A percentile compares a stretch with the other conserved stretches of the same genome.
phyloP scores from a whole-genome alignment of 2,329 filamentous ascomycete species.

The Aaosphaeria pasadenensis region DNA sequence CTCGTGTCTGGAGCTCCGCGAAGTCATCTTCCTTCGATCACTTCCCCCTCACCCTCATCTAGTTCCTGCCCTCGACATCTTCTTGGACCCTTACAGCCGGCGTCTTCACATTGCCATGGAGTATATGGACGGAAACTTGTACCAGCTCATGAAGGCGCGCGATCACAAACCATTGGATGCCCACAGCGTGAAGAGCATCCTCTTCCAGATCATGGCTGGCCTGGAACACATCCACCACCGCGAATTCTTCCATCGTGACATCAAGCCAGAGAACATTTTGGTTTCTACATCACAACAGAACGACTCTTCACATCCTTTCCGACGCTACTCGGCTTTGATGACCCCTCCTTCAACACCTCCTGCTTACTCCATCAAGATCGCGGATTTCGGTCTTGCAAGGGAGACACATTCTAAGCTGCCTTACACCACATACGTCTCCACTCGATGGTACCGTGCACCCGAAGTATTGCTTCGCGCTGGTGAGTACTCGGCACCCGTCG shows the following conservation, averaged over 20 bases:
- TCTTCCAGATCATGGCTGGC: conserved; percentile 94
- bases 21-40: conserved; percentile 93
- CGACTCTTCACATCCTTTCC: conserved; percentile 81
- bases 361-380: conserved; percentile 94
- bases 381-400: conserved; percentile 94
- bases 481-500: conserved; percentile 95
- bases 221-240: conserved; percentile 97
- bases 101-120: conserved; percentile 99
- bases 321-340: conserved; percentile 87
- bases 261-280: conserved; percentile 98
- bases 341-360: conserved; percentile 94
- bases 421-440: conserved; percentile 98
- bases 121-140: conserved; percentile 99
- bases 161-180: conserved; percentile 93
- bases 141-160: conserved; percentile 97
- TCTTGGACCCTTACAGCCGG: conserved; percentile 91
- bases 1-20: conserved; percentile 87
- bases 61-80: conserved; percentile 97
- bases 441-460: conserved; percentile 90
- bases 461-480: conserved; percentile 91
- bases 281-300: conserved; percentile 85
- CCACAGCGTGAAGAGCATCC: conserved; percentile 91
- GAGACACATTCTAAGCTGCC: conserved; percentile 95
- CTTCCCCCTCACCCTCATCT: conserved; percentile 85
- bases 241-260: conserved; percentile 97